These are phyloP conservation scores for Coemansia sp. DNA, from an alignment of 192 early-diverging fungal species.

Conservation along the genomic window DNA sequence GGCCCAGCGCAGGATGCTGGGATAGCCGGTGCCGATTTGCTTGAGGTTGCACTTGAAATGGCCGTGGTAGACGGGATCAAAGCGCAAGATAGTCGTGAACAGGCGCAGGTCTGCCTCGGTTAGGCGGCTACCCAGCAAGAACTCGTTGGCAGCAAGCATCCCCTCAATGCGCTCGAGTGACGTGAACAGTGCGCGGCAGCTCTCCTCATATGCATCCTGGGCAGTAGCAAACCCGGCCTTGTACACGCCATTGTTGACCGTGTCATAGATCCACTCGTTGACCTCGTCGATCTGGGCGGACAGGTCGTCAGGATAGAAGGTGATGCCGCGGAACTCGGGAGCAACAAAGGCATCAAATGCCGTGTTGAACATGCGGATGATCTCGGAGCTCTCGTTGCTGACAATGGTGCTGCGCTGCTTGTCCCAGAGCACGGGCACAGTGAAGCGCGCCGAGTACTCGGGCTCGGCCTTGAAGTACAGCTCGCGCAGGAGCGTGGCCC, in stretches of 20 bases:
- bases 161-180: constrained; percentile 80
- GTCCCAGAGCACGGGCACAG: constrained; percentile 97
- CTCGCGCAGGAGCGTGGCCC: constrained; percentile 72
- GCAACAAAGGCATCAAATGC: constrained; percentile 73
- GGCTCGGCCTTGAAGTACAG: constrained; percentile 88
- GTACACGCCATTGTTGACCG: constrained; percentile 95
- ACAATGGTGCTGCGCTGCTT: constrained; percentile 87
- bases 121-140: constrained; percentile 68
- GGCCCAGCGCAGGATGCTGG: constrained; percentile 79
- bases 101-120: constrained; percentile 95
- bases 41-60: constrained; percentile 96
- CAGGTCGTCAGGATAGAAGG: constrained; percentile 78
- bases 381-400: constrained; percentile 96
- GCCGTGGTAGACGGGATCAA: constrained; percentile 89
- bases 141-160: constrained; percentile 65
- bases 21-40: constrained; percentile 82
- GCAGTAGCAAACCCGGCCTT: constrained; percentile 87
- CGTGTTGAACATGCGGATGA: constrained; percentile 91
- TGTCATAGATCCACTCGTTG: constrained; percentile 91
- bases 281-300: constrained; percentile 71
- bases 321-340: constrained; percentile 57
- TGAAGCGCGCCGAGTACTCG: constrained; percentile 67
- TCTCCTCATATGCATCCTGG: constrained; percentile 77
- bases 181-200: constrained; percentile 66
- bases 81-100: constrained; percentile 91